Percentiles rank a stretch among this genome's conserved stretches.
Evolutionary conservation across 2,329 filamentous ascomycete species (phyloP).

Genomic region (Monascus ruber): DNA sequence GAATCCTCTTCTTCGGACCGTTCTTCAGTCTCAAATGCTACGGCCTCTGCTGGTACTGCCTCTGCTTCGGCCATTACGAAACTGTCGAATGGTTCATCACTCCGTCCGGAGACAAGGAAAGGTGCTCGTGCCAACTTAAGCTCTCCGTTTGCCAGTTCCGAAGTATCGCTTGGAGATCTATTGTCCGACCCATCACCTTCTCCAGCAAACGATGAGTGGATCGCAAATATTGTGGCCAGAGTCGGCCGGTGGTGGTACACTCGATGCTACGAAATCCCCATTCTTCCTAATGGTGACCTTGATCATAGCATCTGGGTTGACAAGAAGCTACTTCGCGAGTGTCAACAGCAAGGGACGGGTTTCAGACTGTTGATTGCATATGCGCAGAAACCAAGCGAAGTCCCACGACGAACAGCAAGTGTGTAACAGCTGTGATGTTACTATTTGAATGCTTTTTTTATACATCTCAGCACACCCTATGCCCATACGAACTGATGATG

Average conservation of each 20-base stretch:
- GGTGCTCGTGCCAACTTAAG: constrained; percentile 12
- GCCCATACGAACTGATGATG: too few species aligned
- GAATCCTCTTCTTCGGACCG: constrained; percentile 30
- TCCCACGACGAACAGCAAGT: constrained; percentile 33
- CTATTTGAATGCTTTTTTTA: too few species aligned
- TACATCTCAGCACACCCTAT: too few species aligned
- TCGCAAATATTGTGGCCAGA: constrained; percentile 81
- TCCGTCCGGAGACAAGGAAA: constrained; percentile 13
- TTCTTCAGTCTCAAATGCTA: constrained; percentile 6
- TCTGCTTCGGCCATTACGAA: constrained; percentile 11
- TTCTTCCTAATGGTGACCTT: constrained; percentile 38
- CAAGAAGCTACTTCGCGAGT: constrained; percentile 64
- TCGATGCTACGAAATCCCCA: constrained; percentile 70
- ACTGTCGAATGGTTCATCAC: constrained; percentile 13
- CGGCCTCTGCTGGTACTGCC: constrained; percentile 13
- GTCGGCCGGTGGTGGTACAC: constrained; percentile 97
- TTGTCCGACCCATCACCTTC: constrained; percentile 61
- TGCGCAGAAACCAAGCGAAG: constrained; percentile 60
- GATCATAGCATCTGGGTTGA: constrained; percentile 69
- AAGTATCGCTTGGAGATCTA: constrained; percentile 53
- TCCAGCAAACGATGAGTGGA: constrained; percentile 64
- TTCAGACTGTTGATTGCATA: constrained; percentile 87
- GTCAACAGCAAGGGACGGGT: constrained; percentile 73
- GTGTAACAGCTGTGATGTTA: constrained; percentile 14
- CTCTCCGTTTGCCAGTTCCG: constrained; percentile 26